Evolutionary conservation across 495 filamentous ascomycete species (phyloP), one percentile per base, ranked within the genome.

Genomic region (Podospora australis): DNA sequence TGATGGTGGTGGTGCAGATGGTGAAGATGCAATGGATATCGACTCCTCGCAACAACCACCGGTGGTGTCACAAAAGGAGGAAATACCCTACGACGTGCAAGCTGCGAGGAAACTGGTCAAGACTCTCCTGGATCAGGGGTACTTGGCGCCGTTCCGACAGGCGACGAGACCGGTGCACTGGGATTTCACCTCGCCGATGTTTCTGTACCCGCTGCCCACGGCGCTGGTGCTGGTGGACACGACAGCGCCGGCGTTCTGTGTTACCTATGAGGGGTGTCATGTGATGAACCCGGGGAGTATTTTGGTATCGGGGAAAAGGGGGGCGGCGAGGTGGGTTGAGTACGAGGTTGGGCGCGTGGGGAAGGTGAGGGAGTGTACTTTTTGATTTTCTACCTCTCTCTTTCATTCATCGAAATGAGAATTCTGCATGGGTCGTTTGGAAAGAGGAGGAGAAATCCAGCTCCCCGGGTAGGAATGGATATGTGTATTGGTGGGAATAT

Each of bases 181-280:
- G 92, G 90, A 96, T 65, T 86, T 84, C 66, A 80, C 81, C 0
- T 48, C 63, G 4, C 71, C 86, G 10, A 60, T 96, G 39, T 78
- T 84, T 39, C 72, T 98, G 11, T 97, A 96, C 60, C 92, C 92
- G 9, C 64, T 97, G 30, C 92, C 92, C 4, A 91, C 84, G 11
- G 80, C 83, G 0, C 59, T 97, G 54, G 79, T 95, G 19, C 65
- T 98, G 16, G 82, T 85, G 4, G 92, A 98, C 58, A 71, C 85
- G 4, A 85, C 90, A 28, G 81, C 81, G 20, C 79, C 83, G 35
- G 74, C 89, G 0, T 97, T 94, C 59, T 82, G 81, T 48, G 70
- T 95, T 35, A 92, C 86, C 14, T 96, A 96, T 59, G 89, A 96
- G 66, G 91, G 89, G 2, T 97, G 92, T 58, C 83, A 90, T 72